A percentile compares a stretch with the other conserved stretches of the same genome.
These are phyloP conservation scores for Macrolepiota albuminosa DNA, from an alignment of 768 basidiomycete species.

Conservation along the genomic window DNA sequence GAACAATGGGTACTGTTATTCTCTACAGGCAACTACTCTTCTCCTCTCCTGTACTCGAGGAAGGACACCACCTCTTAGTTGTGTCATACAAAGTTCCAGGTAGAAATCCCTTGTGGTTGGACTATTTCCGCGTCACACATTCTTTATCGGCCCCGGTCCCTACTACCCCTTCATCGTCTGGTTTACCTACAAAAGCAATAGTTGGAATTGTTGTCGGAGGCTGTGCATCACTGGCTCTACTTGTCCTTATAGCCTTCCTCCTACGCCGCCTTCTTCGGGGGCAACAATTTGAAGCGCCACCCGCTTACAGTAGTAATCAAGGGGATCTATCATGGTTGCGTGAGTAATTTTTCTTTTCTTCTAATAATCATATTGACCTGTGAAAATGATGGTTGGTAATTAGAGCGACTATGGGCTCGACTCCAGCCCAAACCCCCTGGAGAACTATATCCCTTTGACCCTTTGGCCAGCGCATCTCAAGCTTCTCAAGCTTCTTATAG, in stretches of 20 bases:
- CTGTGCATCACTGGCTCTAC: not conserved
- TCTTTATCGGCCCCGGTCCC: not conserved
- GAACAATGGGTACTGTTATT: not conserved
- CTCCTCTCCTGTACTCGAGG: not conserved
- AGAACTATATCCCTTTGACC: constrained; percentile 1
- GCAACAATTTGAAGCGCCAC: not conserved
- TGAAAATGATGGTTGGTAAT: not conserved
- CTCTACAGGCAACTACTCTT: constrained; percentile 5
- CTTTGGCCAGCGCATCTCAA: not conserved
- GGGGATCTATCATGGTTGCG: not conserved
- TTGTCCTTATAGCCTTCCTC: constrained; percentile 3
- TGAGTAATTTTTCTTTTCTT: not conserved
- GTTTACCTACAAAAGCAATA: constrained; percentile 1
- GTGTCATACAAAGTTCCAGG: not conserved
- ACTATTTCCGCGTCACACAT: not conserved
- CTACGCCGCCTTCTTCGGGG: not conserved
- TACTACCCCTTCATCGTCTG: not conserved
- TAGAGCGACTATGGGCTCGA: not conserved
- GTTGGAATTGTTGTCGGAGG: constrained; percentile 5
- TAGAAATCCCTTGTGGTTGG: constrained; percentile 7
- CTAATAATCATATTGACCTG: not conserved
- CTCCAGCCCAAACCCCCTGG: not conserved
- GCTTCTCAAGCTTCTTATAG: not conserved
- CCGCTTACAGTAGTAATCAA: not conserved
- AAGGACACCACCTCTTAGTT: constrained; percentile 1